Evolutionary conservation across 1,284 basidiomycete genomes (phyloP).

Genomic region (Puccinia polysora): DNA sequence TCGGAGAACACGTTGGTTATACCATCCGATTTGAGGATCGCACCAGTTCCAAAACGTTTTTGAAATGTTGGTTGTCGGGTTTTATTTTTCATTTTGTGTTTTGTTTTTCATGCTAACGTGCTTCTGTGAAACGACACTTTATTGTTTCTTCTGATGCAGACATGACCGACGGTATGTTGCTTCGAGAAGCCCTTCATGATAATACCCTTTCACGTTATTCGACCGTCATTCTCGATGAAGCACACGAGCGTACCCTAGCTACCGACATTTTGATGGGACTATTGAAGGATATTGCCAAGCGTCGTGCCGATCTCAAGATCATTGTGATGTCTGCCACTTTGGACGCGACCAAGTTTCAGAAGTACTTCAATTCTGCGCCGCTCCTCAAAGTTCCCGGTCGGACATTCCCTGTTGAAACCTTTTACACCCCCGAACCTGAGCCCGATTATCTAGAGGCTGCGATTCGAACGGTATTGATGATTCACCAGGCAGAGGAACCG

Average conservation of each 20-base stretch:
- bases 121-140: constrained; percentile 26
- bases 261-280: constrained; percentile 99
- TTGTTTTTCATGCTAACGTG: constrained; percentile 3
- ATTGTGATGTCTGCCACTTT: constrained; percentile 98
- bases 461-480: constrained; percentile 93
- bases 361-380: constrained; percentile 81
- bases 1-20: constrained; percentile 93
- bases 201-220: constrained; percentile 82
- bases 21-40: constrained; percentile 98
- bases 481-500: constrained; percentile 88
- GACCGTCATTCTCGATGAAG: constrained; percentile 97
- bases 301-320: constrained; percentile 84
- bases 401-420: constrained; percentile 89
- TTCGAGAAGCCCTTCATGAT: constrained; percentile 97
- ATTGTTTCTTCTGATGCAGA: constrained; percentile 58
- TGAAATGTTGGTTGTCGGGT: constrained; percentile 59
- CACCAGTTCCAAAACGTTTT: constrained; percentile 83
- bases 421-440: constrained; percentile 93
- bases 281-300: constrained; percentile 67
- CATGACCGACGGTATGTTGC: constrained; percentile 97
- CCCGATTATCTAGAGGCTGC: constrained; percentile 96
- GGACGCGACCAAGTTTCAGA: constrained; percentile 93
- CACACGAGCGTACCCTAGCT: constrained; percentile 94
- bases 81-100: not conserved
- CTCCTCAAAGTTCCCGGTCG: constrained; percentile 93